Base-by-base conservation (phyloP, 139 green algal species). In the Monoraphidium neglectum region DNA sequence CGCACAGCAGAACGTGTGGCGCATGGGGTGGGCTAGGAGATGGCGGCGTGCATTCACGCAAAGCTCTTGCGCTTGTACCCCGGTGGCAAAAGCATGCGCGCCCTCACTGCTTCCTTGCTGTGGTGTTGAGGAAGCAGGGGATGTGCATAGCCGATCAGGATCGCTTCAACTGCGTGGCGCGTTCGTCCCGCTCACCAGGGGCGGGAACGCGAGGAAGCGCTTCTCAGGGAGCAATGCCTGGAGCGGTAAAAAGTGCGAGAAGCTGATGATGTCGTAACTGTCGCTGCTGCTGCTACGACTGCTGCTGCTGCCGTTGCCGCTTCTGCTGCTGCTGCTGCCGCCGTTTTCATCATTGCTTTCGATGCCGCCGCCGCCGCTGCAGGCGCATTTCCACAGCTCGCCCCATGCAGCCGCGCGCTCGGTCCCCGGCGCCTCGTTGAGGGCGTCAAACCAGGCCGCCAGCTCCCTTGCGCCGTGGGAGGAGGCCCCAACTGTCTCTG, bases 181-280 rank as follows among this genome's bases (percentile, higher is more conserved):
- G 18, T 26, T 68, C 61, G 15, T 18, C 23, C n/a, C 61, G n/a
- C 28, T 72, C 28, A 83, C 70, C 33, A 96, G 72, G 43, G 87
- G 78, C 21, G 92, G 90, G 61, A 86, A 94, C 38, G 87, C 87
- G 36, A 97, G 77, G 70, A 89, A 93, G 16, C 92, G 83, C 78
- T 96, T 96, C 82, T 96, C 90, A 0, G 92, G 92, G 32, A 91
- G 72, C 26, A 96, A 28, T 15, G 5, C 54, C 68, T 90, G 74
- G 37, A 78, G 30, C 1, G 89, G 88, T 37, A 94, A 73, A 74
- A 94, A 93, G 77, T 94, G 88, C 0, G 81, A 87, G 32, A 92
- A 82, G 61, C 78, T 81, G 46, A 94, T 81, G 15, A 94, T 6
- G 59, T 36, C 30, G 59, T 4, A 28, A 10, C 15, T 21, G 72